Conservation (phyloP, 352 stramenopile species). For the Phytophthora sp. region DNA sequence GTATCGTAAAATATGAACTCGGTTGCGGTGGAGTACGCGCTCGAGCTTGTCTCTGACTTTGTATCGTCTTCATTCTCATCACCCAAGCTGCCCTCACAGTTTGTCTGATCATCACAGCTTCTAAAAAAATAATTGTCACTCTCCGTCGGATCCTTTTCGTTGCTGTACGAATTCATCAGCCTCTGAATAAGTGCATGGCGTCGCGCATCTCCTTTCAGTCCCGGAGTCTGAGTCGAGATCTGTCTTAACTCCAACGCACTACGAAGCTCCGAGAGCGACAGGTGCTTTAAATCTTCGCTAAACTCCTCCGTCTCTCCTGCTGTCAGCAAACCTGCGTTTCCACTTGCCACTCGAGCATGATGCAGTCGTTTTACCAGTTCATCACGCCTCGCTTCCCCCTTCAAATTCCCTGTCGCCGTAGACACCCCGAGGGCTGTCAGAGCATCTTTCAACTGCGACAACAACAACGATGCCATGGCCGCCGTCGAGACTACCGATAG, state of each 20-base stretch:
- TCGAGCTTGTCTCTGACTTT: constrained; percentile 37
- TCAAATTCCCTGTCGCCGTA: constrained; percentile 39
- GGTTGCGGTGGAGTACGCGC: constrained; percentile 42
- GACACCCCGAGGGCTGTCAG: constrained; percentile 38
- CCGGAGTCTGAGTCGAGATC: constrained; percentile 48
- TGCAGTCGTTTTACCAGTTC: constrained; percentile 39
- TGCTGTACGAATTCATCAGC: constrained; percentile 30
- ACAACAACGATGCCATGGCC: constrained; percentile 13
- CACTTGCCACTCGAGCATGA: not conserved
- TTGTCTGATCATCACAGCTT: not conserved
- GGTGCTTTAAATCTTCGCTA: not conserved
- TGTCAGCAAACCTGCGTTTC: not conserved
- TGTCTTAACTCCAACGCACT: constrained; percentile 35
- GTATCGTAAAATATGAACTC: constrained; percentile 58
- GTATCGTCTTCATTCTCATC: constrained; percentile 26
- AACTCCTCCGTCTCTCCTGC: not conserved
- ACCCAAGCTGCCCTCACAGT: constrained; percentile 1
- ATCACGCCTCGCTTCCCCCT: constrained; percentile 39
- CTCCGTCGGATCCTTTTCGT: not conserved
- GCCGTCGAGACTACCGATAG: not conserved
- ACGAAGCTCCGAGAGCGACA: constrained; percentile 42
- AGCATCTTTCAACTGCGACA: constrained; percentile 44
- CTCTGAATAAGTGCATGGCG: constrained; percentile 52
- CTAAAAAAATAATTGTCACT: too few species aligned
- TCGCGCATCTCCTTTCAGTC: constrained; percentile 49